These are phyloP conservation scores for Trypanosoma brucei DNA, from an alignment of 208 protist species.

Conservation along the genomic window DNA sequence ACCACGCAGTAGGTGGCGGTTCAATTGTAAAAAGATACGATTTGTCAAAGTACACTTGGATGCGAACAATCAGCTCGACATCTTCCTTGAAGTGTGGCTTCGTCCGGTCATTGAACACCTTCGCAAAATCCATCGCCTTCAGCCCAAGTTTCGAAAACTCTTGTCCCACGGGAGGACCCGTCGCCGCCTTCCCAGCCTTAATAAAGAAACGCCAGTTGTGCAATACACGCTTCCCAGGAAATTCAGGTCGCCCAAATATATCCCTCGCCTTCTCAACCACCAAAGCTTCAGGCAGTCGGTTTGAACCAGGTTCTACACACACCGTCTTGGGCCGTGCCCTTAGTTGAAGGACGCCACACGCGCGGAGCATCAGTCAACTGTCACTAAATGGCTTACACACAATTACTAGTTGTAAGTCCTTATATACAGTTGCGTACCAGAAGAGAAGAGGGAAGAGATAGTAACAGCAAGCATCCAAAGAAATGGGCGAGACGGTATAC, in stretches of 20 bases:
- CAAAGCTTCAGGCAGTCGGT: conserved; percentile 48
- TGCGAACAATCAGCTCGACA: conserved; percentile 83
- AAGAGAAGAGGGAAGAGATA: neutral
- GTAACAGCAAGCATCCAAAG: neutral
- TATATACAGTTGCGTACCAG: neutral
- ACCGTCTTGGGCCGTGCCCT: conserved; percentile 76
- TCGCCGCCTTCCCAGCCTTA: conserved; percentile 81
- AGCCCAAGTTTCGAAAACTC: conserved; percentile 86
- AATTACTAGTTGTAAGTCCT: neutral
- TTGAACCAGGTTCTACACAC: conserved; percentile 61
- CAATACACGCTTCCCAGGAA: conserved; percentile 78
- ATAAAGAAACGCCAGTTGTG: conserved; percentile 92
- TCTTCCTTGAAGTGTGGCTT: conserved; percentile 87
- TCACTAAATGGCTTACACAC: neutral
- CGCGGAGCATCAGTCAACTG: conserved; percentile 37
- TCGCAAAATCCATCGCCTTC: conserved; percentile 89
- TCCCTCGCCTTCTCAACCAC: conserved; percentile 27
- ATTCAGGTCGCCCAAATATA: conserved; percentile 67
- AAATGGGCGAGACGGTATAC: neutral
- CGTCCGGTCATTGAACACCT: conserved; percentile 87
- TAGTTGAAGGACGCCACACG: conserved; percentile 25
- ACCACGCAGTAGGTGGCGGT: conserved; percentile 85
- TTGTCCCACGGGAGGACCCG: conserved; percentile 85
- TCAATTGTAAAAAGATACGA: conserved; percentile 83
- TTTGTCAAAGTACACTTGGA: conserved; percentile 92